These are phyloP conservation scores for Lachnellula occidentalis DNA, from an alignment of 2,329 filamentous ascomycete species.

Conservation along the genomic window DNA sequence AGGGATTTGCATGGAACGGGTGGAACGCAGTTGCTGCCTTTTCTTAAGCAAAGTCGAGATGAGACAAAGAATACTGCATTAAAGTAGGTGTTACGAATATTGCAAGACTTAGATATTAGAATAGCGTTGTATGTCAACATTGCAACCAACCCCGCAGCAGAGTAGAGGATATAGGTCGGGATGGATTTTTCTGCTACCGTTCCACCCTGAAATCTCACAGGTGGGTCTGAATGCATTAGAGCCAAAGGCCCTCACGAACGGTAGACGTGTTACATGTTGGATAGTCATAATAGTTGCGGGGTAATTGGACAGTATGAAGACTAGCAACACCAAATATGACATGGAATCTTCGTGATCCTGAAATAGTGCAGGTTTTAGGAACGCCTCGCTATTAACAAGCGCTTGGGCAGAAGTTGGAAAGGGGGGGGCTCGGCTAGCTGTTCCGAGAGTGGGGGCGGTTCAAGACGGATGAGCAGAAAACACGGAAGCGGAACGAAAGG, in stretches of 20 bases:
- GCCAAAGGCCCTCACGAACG: constrained; percentile 39
- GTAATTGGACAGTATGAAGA: constrained; percentile 54
- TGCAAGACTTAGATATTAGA: neutral
- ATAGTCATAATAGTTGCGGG: constrained; percentile 14
- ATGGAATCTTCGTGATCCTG: constrained; percentile 1
- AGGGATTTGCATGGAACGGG: constrained; percentile 69
- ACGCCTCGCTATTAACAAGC: too few species aligned
- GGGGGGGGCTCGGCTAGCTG: too few species aligned
- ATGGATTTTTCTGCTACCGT: constrained; percentile 11
- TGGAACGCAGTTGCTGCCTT: constrained; percentile 81
- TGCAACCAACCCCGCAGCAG: constrained; percentile 43
- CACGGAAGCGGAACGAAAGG: too few species aligned
- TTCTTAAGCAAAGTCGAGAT: constrained; percentile 82
- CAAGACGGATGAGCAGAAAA: too few species aligned
- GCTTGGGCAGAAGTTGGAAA: too few species aligned
- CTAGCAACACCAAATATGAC: constrained; percentile 57
- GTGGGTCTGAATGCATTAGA: constrained; percentile 32
- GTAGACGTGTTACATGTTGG: constrained; percentile 20
- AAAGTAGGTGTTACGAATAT: neutral
- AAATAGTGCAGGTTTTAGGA: too few species aligned
- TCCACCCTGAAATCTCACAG: constrained; percentile 9
- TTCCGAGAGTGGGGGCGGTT: too few species aligned
- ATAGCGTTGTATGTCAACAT: constrained; percentile 32
- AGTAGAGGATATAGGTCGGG: constrained; percentile 40
- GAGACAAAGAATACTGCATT: constrained; percentile 57